Evolutionary conservation across 257 asterid genomes (phyloP).

Genomic region (Salvia miltiorrhiza): DNA sequence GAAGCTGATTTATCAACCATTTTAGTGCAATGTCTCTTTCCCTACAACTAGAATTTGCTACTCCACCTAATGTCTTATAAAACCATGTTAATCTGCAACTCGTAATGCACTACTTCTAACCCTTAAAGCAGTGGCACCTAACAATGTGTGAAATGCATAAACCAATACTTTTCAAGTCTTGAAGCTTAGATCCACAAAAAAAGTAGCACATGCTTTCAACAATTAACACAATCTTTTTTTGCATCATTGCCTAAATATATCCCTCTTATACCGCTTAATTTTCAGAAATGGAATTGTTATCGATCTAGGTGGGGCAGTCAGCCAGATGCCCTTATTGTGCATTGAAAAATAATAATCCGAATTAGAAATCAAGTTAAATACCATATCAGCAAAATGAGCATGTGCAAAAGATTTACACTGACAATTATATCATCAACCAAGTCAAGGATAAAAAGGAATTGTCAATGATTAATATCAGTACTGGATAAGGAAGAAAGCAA

Average conservation of each 20-base stretch:
- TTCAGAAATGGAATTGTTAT: not conserved
- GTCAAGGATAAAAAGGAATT: not conserved
- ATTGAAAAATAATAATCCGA: not conserved
- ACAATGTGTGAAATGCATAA: not conserved
- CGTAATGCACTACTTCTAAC: too few relatives aligned
- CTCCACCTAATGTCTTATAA: not conserved
- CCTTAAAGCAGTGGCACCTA: too few relatives aligned
- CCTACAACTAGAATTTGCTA: not conserved
- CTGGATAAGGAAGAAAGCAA: not conserved
- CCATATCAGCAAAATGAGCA: conserved; percentile 5
- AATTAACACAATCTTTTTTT: not conserved
- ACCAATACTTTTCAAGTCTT: not conserved
- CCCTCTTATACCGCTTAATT: not conserved
- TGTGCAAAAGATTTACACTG: not conserved
- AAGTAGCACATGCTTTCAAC: not conserved
- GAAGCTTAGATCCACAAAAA: not conserved
- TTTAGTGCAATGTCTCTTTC: not conserved
- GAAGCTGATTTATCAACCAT: not conserved
- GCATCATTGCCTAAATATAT: not conserved
- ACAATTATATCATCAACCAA: not conserved
- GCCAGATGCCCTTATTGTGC: not conserved
- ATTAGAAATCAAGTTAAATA: not conserved
- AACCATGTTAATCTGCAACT: not conserved
- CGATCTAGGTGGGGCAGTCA: not conserved
- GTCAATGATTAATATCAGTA: not conserved